Evolutionary conservation across 345 rosid genomes (phyloP).

Genomic region (Gossypium ekmanianum): DNA sequence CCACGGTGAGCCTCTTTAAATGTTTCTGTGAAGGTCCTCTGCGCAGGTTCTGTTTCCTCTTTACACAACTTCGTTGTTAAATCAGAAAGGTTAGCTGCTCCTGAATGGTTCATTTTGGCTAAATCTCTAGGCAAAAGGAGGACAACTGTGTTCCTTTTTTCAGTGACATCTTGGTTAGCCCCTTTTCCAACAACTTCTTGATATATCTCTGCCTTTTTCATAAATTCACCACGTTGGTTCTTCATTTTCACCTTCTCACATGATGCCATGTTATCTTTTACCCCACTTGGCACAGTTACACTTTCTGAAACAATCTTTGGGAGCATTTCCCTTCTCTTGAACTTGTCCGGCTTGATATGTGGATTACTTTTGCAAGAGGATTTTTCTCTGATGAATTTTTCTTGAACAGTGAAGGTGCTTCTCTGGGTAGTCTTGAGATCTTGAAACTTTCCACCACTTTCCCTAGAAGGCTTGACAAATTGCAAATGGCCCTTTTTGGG

Average conservation of each 20-base stretch:
- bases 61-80: conserved; percentile 21
- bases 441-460: conserved; percentile 25
- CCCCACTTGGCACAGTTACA: conserved; percentile 25
- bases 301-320: conserved; percentile 18
- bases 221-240: conserved; percentile 28
- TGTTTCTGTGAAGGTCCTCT: conserved; percentile 37
- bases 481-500: conserved; percentile 30
- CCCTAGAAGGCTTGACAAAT: conserved; percentile 28
- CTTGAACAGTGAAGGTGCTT: conserved; percentile 24
- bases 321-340: conserved; percentile 31
- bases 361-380: conserved; percentile 20
- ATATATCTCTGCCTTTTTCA: conserved; percentile 30
- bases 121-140: conserved; percentile 47
- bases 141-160: conserved; percentile 35
- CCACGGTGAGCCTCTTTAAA: conserved; percentile 25
- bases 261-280: conserved; percentile 31
- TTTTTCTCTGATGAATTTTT: conserved; percentile 21
- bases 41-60: conserved; percentile 33
- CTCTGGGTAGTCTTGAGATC: conserved; percentile 23
- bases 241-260: conserved; percentile 24
- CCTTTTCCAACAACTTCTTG: conserved; percentile 25
- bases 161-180: conserved; percentile 24
- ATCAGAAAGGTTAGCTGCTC: conserved; percentile 27
- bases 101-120: conserved; percentile 31
- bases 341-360: conserved; percentile 27